Evolutionary conservation across 768 basidiomycete genomes (phyloP).

Genomic region (Butyriboletus loyo): DNA sequence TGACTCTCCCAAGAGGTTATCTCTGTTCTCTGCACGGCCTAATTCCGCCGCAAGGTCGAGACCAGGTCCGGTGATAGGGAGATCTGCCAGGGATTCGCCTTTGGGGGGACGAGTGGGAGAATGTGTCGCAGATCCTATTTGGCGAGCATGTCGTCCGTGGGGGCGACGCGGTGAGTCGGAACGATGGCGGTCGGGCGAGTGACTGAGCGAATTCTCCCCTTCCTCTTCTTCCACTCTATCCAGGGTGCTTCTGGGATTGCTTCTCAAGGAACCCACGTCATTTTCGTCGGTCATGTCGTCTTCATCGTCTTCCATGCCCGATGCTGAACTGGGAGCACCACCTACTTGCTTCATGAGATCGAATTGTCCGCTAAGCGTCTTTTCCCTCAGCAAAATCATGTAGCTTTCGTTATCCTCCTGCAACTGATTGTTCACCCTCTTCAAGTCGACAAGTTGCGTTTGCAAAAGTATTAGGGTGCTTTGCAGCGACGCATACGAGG

Average conservation of each 20-base stretch:
- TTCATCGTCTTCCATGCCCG: conserved; percentile 37
- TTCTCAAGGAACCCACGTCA: conserved; percentile 55
- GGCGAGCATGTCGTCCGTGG: conserved; percentile 46
- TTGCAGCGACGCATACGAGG: conserved; percentile 80
- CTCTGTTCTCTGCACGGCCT: conserved; percentile 88
- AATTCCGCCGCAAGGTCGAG: conserved; percentile 90
- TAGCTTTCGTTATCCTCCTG: conserved; percentile 98
- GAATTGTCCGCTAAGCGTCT: conserved; percentile 86
- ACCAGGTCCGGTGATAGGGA: conserved; percentile 86
- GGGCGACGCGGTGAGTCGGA: conserved; percentile 42
- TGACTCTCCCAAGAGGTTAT: conserved; percentile 57
- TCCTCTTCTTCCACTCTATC: conserved; percentile 59
- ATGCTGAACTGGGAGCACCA: conserved; percentile 39
- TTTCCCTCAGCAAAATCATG: conserved; percentile 89
- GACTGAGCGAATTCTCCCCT: conserved; percentile 41
- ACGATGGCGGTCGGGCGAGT: conserved; percentile 36
- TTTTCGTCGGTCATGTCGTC: conserved; percentile 35
- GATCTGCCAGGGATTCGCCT: conserved; percentile 81
- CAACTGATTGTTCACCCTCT: conserved; percentile 80
- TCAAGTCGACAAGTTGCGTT: conserved; percentile 81
- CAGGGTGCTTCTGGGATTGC: conserved; percentile 54
- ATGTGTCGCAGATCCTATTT: conserved; percentile 50
- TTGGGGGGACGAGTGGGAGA: conserved; percentile 43
- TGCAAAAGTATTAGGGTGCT: conserved; percentile 82
- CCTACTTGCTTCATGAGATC: conserved; percentile 71